phyloP scores from a whole-genome alignment of 2,329 filamentous ascomycete genomes.

The Paraconiothyrium sp. region DNA sequence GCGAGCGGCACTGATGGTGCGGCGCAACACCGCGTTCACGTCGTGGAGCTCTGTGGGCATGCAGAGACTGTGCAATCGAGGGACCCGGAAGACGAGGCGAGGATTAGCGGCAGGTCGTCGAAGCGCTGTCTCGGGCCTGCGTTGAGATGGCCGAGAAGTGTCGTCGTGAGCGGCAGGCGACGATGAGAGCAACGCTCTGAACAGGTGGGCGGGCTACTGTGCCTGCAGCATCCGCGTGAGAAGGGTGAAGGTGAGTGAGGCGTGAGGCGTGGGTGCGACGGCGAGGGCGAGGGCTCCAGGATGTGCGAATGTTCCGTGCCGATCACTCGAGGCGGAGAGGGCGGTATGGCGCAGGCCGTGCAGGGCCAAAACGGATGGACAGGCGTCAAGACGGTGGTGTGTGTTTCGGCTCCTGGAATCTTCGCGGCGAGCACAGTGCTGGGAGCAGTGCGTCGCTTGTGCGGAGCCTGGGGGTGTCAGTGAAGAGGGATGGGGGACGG shows the following conservation, averaged over 20 bases:
- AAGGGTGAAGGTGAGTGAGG: constrained; percentile 13
- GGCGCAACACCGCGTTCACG: constrained; percentile 31
- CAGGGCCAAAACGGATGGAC: not conserved
- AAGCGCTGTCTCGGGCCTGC: not conserved
- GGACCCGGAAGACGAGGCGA: not conserved
- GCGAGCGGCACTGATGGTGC: constrained; percentile 21
- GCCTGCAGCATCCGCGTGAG: constrained; percentile 14
- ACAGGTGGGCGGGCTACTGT: constrained; percentile 8
- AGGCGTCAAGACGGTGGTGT: too few relatives aligned
- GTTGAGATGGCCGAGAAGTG: not conserved
- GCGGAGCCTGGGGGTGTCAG: constrained; percentile 12
- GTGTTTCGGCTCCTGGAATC: constrained; percentile 2
- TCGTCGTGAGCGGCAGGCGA: constrained; percentile 3
- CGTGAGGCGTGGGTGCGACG: constrained; percentile 11
- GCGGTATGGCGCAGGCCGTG: constrained; percentile 3
- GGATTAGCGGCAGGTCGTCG: not conserved
- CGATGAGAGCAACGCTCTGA: constrained; percentile 1
- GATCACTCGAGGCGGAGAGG: constrained; percentile 8
- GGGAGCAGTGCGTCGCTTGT: constrained; percentile 8
- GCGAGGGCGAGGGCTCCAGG: constrained; percentile 11
- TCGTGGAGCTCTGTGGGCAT: constrained; percentile 28
- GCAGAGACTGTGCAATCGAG: constrained; percentile 22
- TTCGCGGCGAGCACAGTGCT: constrained; percentile 11
- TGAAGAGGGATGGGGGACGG: constrained; percentile 10
- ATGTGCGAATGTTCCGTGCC: not conserved